Evolutionary conservation across 2,329 filamentous ascomycete species (phyloP).

Genomic region (Ramularia collo-cygni): DNA sequence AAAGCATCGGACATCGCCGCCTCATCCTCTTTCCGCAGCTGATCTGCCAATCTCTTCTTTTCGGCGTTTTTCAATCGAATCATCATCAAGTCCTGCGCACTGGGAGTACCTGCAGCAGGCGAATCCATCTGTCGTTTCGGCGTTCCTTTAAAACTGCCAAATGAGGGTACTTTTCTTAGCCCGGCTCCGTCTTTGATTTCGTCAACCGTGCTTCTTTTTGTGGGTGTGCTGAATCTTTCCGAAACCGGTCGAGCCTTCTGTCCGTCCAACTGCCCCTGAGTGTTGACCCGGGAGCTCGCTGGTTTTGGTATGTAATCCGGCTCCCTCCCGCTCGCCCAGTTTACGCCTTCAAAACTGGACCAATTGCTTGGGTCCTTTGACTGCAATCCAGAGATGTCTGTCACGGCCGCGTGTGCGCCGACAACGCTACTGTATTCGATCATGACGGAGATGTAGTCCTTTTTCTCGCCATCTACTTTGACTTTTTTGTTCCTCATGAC

Average conservation of each 20-base stretch:
- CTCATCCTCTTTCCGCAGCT: slow-evolving; percentile 36
- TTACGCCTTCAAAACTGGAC: slow-evolving; percentile 46
- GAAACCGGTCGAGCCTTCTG: not conserved
- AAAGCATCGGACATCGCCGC: no score
- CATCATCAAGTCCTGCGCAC: slow-evolving; percentile 37
- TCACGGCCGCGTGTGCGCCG: slow-evolving; percentile 50
- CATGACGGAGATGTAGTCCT: slow-evolving; percentile 41
- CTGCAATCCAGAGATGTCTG: slow-evolving; percentile 34
- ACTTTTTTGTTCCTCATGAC: slow-evolving; percentile 51
- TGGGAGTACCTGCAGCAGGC: slow-evolving; percentile 22
- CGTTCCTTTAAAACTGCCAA: slow-evolving; percentile 34
- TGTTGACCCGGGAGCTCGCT: not conserved
- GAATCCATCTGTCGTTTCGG: slow-evolving; percentile 13
- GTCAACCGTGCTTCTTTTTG: not conserved
- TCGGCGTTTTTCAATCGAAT: slow-evolving; percentile 41
- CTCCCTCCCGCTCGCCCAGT: slow-evolving; percentile 48
- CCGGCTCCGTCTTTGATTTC: slow-evolving; percentile 10
- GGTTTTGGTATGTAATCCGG: slow-evolving; percentile 38
- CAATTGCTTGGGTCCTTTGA: slow-evolving; percentile 36
- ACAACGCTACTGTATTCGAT: slow-evolving; percentile 53
- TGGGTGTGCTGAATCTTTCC: slow-evolving; percentile 3
- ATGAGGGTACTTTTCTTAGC: slow-evolving; percentile 35
- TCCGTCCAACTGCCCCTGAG: not conserved
- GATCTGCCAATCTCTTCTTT: slow-evolving; percentile 38
- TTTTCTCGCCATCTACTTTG: slow-evolving; percentile 26